Conservation (phyloP, 805 yeast species). For the Candida qinlingensis region DNA sequence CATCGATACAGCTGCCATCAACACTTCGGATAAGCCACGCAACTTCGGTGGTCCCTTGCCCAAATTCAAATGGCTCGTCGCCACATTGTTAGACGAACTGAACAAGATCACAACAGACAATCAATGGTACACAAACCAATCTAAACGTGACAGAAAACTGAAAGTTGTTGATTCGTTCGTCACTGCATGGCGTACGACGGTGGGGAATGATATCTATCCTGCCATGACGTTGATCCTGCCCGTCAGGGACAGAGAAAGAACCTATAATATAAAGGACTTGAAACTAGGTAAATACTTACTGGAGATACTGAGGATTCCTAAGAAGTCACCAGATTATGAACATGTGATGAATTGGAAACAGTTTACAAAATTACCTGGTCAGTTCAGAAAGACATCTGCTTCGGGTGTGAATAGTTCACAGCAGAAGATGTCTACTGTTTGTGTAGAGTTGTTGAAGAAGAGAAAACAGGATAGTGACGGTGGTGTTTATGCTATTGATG, state of each 20-base stretch:
- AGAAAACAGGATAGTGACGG: slow-evolving; percentile 38
- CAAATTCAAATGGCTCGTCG: slow-evolving; percentile 32
- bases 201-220: slow-evolving; percentile 64
- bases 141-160: slow-evolving; percentile 15
- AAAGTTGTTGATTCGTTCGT: slow-evolving; percentile 37
- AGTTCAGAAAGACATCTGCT: slow-evolving; percentile 10
- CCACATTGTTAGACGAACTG: slow-evolving; percentile 26
- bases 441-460: slow-evolving; percentile 44
- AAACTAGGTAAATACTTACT: slow-evolving; percentile 48
- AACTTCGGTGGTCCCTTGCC: slow-evolving; percentile 30
- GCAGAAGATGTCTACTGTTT: slow-evolving; percentile 41
- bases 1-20: background rate
- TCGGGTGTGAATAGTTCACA: slow-evolving; percentile 26
- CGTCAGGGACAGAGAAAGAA: slow-evolving; percentile 50
- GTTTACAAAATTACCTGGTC: slow-evolving; percentile 6
- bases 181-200: slow-evolving; percentile 43
- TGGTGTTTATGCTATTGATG: slow-evolving; percentile 38
- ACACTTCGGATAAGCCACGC: slow-evolving; percentile 2
- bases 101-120: slow-evolving; percentile 19
- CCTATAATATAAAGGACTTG: slow-evolving; percentile 60
- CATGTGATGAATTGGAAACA: slow-evolving; percentile 43
- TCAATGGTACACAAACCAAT: slow-evolving; percentile 5
- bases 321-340: slow-evolving; percentile 55
- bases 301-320: slow-evolving; percentile 52
- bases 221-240: slow-evolving; percentile 60